These are phyloP conservation scores for Pythium monospermum DNA, from an alignment of 352 stramenopile species.

Conservation along the genomic window DNA sequence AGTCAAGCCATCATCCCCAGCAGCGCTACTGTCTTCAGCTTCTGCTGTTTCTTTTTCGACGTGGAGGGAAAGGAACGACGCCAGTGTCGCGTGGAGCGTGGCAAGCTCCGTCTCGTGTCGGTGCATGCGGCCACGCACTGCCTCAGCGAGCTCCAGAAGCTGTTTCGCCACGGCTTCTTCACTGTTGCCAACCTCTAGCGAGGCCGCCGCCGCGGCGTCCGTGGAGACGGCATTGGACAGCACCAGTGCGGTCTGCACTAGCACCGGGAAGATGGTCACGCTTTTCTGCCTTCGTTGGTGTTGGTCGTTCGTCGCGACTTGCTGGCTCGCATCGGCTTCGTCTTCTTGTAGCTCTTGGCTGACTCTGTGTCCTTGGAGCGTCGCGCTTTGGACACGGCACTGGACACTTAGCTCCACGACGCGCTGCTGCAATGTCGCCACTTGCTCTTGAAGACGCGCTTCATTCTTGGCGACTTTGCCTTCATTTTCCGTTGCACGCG, in stretches of 20 bases:
- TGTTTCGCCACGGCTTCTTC: slow-evolving; percentile 17
- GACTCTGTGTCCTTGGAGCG: slow-evolving; percentile 7
- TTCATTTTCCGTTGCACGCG: no score
- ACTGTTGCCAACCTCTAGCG: slow-evolving; percentile 12
- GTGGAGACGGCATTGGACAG: slow-evolving; percentile 6
- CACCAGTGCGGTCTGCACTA: slow-evolving; percentile 19
- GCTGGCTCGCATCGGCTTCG: not conserved
- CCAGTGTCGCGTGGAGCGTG: slow-evolving; percentile 16
- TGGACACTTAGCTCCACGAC: slow-evolving; percentile 16
- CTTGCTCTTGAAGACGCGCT: no score
- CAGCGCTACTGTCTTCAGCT: not conserved
- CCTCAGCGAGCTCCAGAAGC: slow-evolving; percentile 22
- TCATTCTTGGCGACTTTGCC: no score
- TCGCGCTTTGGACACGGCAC: slow-evolving; percentile 8
- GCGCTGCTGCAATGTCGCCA: slow-evolving; percentile 5
- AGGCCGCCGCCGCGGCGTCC: not conserved
- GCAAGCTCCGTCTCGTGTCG: not conserved
- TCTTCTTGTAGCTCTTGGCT: not conserved
- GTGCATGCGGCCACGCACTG: slow-evolving; percentile 6
- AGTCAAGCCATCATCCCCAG: not conserved
- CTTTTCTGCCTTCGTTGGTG: not conserved
- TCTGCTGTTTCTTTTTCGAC: no score
- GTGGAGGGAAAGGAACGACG: slow-evolving; percentile 28
- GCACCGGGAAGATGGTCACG: slow-evolving; percentile 12
- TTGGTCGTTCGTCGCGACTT: no score